Percentiles rank a stretch among this genome's conserved stretches.
Evolutionary conservation across 257 asterid genomes (phyloP).

Genomic region (Echium plantagineum): DNA sequence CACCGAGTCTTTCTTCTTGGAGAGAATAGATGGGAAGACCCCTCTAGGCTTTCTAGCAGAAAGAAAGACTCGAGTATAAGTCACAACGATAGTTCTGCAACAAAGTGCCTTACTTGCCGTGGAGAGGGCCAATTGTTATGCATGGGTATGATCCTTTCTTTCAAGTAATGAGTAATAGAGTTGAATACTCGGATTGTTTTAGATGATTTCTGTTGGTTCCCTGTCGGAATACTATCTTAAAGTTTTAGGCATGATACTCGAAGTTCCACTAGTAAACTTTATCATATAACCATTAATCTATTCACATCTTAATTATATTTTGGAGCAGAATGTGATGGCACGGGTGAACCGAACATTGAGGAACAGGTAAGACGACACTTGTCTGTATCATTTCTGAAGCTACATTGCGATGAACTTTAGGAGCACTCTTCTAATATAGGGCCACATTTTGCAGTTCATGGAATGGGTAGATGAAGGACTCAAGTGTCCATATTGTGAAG

Average conservation of each 20-base stretch:
- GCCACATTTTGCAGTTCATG: conserved; percentile 50
- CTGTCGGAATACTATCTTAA: too few relatives aligned
- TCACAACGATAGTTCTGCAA: conserved; percentile 4
- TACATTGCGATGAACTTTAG: not conserved
- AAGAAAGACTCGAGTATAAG: conserved; percentile 22
- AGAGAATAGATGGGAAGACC: conserved; percentile 95
- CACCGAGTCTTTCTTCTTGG: conserved; percentile 89
- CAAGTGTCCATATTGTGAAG: conserved; percentile 81
- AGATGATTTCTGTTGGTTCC: too few relatives aligned
- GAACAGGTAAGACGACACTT: conserved; percentile 47
- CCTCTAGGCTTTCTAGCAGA: conserved; percentile 56
- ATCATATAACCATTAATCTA: not conserved
- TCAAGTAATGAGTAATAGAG: too few relatives aligned
- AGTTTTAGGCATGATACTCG: too few relatives aligned
- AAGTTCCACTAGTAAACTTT: too few relatives aligned
- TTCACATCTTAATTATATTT: conserved; percentile 1
- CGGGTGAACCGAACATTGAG: conserved; percentile 93
- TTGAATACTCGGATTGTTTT: too few relatives aligned
- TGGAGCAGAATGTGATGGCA: conserved; percentile 86
- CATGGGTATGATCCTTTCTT: conserved; percentile 51
- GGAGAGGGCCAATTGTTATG: conserved; percentile 89
- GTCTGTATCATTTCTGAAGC: not conserved
- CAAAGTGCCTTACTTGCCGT: conserved; percentile 49
- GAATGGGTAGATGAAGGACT: conserved; percentile 87
- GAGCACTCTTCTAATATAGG: not conserved